Conservation (phyloP, 2,329 filamentous ascomycete species). For the Monosporascus cannonballus region DNA sequence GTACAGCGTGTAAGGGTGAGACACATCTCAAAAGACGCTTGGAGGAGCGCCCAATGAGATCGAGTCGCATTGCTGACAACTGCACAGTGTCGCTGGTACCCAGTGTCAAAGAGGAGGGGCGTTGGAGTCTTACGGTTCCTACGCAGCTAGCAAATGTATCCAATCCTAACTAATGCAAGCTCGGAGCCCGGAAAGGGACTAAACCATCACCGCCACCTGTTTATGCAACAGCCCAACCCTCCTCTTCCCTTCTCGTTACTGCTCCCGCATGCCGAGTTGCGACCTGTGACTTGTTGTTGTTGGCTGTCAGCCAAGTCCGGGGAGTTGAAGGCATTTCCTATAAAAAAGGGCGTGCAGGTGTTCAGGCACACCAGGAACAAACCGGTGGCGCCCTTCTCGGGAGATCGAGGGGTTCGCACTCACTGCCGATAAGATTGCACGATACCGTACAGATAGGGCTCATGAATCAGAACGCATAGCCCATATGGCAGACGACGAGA, state of each 20-base stretch:
- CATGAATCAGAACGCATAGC: neutral
- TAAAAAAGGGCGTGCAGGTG: neutral
- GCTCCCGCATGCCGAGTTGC: slow-evolving; percentile 1
- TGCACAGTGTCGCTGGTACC: neutral
- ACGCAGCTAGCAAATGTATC: no score
- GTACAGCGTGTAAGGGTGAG: neutral
- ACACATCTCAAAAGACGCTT: neutral
- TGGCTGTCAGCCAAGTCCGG: neutral
- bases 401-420: neutral
- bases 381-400: neutral
- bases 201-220: neutral
- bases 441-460: neutral
- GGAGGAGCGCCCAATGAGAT: neutral
- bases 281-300: neutral
- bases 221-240: neutral
- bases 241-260: slow-evolving; percentile 1
- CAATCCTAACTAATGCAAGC: neutral
- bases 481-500: no score
- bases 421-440: neutral
- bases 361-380: neutral
- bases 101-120: neutral
- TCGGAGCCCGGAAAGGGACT: neutral
- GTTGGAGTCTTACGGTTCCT: neutral
- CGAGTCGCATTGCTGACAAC: neutral
- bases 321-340: neutral